Evolutionary conservation across 441 rosid species (phyloP), one percentile per base, ranked within the genome.

Genomic region (Theobroma grandiflorum): DNA sequence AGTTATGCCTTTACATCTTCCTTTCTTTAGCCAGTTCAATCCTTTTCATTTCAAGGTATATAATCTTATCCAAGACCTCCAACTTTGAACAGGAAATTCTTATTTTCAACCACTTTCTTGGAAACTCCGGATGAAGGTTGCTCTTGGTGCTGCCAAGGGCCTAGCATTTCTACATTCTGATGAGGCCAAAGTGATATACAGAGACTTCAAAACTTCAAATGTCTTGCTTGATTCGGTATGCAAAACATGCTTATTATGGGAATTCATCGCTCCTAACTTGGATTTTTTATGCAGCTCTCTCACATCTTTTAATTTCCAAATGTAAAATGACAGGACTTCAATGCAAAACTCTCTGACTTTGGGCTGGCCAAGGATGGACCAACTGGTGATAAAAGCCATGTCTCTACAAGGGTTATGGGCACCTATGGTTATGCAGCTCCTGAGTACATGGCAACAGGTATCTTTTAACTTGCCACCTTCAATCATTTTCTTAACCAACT

Each of bases 291-390:
- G 33, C 42, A 63, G 38, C 6, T 33, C 57, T 52, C 83, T 85
- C 7, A 81, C 66, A 26, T 63, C 57, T 15, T 76, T 67, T 16
- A 18, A 45, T 35, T 72, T 6, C 62, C 37, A 80, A 66, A 37
- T 69, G 73, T 58, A 43, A 53, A 43, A 81, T 78, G 63, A 78
- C 89, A 97, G 99, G 89, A 85, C 73, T 94, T 88, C 57, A 86
- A 84, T 33, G 99, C 96, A n/a, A 97, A 95, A 79, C 97, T 97
- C 52, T 95, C 99, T 38, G 99, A 95, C 83, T 97, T 97, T 72
- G 99, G 99, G 31, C 85, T 97, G 85, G 99, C 99, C n/a, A 95
- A 94, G 71, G 98, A 97, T 59, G 95, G 99, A 22, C 99, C 99
- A 78, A 89, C 87, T 4, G 99, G 92, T 20, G 92, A 90, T 63